These are phyloP conservation scores for Phytophthora fragariae DNA, from an alignment of 352 stramenopile genomes.

Conservation along the genomic window DNA sequence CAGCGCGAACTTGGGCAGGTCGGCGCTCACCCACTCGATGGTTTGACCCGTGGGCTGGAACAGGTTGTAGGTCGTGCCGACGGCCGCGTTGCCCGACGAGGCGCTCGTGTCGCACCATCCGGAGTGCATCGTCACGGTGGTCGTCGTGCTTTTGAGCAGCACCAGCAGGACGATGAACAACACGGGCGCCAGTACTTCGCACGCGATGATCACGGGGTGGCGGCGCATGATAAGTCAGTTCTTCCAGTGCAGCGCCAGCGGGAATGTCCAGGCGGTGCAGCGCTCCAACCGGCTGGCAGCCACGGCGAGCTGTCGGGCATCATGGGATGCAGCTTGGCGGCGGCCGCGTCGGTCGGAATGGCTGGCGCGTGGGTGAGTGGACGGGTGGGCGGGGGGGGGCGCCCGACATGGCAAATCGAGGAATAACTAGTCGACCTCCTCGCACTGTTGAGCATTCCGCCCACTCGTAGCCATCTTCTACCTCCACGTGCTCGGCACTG, in stretches of 20 bases:
- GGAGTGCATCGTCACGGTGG: not conserved
- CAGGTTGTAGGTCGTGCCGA: constrained; percentile 52
- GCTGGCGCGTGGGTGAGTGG: not conserved
- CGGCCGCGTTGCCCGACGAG: constrained; percentile 1
- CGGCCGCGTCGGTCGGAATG: constrained; percentile 10
- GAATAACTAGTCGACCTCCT: too few species aligned
- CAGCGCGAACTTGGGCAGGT: constrained; percentile 50
- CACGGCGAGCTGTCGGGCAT: constrained; percentile 8
- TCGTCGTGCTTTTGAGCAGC: constrained; percentile 48
- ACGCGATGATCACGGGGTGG: constrained; percentile 50
- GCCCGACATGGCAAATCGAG: too few species aligned
- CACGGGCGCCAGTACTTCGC: constrained; percentile 50
- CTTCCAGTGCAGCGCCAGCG: constrained; percentile 68
- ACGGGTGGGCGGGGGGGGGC: too few species aligned
- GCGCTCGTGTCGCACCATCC: constrained; percentile 55
- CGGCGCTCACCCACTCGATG: constrained; percentile 45
- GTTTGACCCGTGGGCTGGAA: constrained; percentile 40
- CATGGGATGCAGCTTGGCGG: constrained; percentile 22
- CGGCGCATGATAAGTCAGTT: constrained; percentile 72
- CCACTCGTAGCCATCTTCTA: too few species aligned
- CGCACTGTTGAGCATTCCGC: too few species aligned
- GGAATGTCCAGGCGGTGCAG: constrained; percentile 37
- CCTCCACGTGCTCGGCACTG: too few species aligned
- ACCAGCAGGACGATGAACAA: constrained; percentile 68
- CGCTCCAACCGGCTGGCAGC: not conserved